A percentile compares a stretch with the other conserved stretches of the same genome.
phyloP scores from a whole-genome alignment of 2,329 filamentous ascomycete species.

The Penicillium occitanis region DNA sequence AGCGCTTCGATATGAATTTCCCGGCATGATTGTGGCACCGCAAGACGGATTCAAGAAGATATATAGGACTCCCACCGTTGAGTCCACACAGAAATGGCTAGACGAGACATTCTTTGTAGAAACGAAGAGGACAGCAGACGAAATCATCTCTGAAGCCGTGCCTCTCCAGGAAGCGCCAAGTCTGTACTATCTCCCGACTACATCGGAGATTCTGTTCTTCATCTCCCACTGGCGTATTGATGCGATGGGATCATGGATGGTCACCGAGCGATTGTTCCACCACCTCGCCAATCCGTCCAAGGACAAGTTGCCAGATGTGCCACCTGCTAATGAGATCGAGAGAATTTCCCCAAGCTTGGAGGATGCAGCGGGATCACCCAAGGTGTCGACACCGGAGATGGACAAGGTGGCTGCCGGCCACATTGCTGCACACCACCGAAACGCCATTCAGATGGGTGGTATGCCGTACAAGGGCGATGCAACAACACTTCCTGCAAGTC shows the following conservation, averaged over 20 bases:
- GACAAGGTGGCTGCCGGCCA: slow-evolving; percentile 12
- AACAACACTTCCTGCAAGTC: slow-evolving; percentile 14
- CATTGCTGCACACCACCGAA: slow-evolving; percentile 18
- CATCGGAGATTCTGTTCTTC: slow-evolving; percentile 22
- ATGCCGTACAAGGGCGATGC: slow-evolving; percentile 21
- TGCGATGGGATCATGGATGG: slow-evolving; percentile 20
- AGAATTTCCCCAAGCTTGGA: slow-evolving; percentile 22
- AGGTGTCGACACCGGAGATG: slow-evolving; percentile 17
- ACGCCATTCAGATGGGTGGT: slow-evolving; percentile 19
- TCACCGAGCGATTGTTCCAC: slow-evolving; percentile 19
- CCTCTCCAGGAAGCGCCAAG: slow-evolving; percentile 18
- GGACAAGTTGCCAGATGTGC: not conserved
- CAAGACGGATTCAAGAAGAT: slow-evolving; percentile 15
- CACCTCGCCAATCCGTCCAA: slow-evolving; percentile 6
- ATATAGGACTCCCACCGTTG: slow-evolving; percentile 14
- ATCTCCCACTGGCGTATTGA: slow-evolving; percentile 24
- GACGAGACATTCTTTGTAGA: slow-evolving; percentile 21
- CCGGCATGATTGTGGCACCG: slow-evolving; percentile 14
- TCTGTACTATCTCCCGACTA: slow-evolving; percentile 18
- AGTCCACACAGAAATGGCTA: slow-evolving; percentile 15
- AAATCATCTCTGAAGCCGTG: slow-evolving; percentile 15
- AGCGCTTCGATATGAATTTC: slow-evolving; percentile 21
- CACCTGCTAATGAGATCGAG: slow-evolving; percentile 4
- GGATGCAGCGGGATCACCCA: slow-evolving; percentile 20
- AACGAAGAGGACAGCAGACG: slow-evolving; percentile 15